These are phyloP conservation scores for Lachnellula cervina DNA, from an alignment of 2,329 filamentous ascomycete species.

Conservation along the genomic window DNA sequence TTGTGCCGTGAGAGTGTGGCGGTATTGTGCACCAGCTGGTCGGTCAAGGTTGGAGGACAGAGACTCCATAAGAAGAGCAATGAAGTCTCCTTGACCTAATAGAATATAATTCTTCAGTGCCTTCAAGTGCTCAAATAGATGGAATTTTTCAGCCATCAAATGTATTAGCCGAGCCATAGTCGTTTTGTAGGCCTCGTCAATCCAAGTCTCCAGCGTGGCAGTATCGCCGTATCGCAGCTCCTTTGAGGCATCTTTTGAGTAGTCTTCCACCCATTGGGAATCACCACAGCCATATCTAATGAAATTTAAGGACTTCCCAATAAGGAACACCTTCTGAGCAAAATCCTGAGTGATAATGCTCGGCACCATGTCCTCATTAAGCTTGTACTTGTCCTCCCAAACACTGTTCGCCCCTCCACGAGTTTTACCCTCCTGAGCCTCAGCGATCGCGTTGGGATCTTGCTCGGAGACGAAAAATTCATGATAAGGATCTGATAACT, in stretches of 20 bases:
- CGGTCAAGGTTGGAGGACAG: constrained; percentile 87
- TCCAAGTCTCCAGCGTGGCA: constrained; percentile 83
- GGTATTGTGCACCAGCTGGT: constrained; percentile 93
- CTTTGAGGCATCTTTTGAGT: constrained; percentile 88
- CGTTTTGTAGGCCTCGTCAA: constrained; percentile 95
- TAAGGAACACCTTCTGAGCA: constrained; percentile 92
- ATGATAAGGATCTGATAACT: constrained; percentile 89
- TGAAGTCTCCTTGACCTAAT: constrained; percentile 94
- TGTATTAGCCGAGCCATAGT: constrained; percentile 94
- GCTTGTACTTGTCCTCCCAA: constrained; percentile 96
- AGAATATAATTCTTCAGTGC: constrained; percentile 94
- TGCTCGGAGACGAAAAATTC: constrained; percentile 96
- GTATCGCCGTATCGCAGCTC: constrained; percentile 91
- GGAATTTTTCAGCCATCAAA: constrained; percentile 93
- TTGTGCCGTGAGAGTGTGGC: constrained; percentile 95
- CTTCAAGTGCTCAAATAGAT: constrained; percentile 84
- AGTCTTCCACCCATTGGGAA: constrained; percentile 89
- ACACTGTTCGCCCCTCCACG: constrained; percentile 74
- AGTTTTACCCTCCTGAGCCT: constrained; percentile 44
- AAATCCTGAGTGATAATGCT: constrained; percentile 92
- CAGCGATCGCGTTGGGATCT: constrained; percentile 44
- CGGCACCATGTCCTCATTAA: constrained; percentile 80
- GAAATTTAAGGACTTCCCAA: constrained; percentile 97
- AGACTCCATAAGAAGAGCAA: constrained; percentile 94
- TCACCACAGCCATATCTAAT: constrained; percentile 94